These are phyloP conservation scores for Immersiella caudata DNA, from an alignment of 495 filamentous ascomycete genomes.

Conservation along the genomic window DNA sequence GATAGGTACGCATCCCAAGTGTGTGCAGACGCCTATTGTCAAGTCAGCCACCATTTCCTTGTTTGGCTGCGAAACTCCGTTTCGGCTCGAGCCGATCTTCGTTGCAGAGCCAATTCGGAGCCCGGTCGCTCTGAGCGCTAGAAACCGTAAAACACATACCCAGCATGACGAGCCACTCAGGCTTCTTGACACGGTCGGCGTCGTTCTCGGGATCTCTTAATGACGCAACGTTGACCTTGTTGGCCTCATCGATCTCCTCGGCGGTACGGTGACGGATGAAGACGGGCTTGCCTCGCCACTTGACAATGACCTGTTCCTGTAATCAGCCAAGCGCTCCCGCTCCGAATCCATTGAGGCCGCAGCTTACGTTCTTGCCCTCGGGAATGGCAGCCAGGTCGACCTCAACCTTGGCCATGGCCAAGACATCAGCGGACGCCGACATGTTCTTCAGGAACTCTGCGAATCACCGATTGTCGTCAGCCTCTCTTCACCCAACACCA, in stretches of 20 bases:
- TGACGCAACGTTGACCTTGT: conserved; percentile 70
- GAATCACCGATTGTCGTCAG: conserved; percentile 24
- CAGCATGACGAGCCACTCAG: conserved; percentile 99
- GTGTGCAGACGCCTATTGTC: conserved; percentile 86
- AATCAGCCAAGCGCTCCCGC: not conserved
- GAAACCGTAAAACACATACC: conserved; percentile 56
- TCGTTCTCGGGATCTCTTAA: conserved; percentile 92
- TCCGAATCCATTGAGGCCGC: not conserved
- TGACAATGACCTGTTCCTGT: conserved; percentile 88
- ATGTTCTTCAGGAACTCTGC: conserved; percentile 99
- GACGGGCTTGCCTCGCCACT: conserved; percentile 99
- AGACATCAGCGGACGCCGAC: conserved; percentile 97
- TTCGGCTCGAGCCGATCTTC: not conserved
- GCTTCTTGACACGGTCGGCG: conserved; percentile 91
- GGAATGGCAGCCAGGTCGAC: conserved; percentile 89
- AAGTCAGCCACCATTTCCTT: conserved; percentile 22
- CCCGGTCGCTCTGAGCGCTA: not conserved
- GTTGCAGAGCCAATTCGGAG: not conserved
- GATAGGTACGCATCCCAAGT: conserved; percentile 98
- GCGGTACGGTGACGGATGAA: conserved; percentile 98
- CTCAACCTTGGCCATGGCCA: conserved; percentile 99
- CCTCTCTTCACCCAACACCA: not conserved
- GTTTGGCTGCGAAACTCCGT: not conserved
- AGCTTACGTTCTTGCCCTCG: conserved; percentile 97
- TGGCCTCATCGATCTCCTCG: conserved; percentile 83